phyloP scores from a whole-genome alignment of 768 basidiomycete genomes.

The Hortiboletus campestris region DNA sequence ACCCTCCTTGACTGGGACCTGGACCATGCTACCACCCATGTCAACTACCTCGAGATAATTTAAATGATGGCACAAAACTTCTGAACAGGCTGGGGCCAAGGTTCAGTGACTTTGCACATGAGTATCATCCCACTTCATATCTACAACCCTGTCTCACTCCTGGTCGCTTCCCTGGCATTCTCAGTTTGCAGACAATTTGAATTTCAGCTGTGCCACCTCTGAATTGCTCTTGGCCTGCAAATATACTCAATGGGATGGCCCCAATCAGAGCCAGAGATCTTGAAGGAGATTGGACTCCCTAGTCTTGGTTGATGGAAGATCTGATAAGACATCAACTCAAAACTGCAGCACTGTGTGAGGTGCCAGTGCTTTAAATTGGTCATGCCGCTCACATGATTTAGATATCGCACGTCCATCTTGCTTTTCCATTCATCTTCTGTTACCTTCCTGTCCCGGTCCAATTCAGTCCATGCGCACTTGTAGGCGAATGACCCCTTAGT shows the following conservation, averaged over 20 bases:
- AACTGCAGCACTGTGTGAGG: constrained; percentile 61
- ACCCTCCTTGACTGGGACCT: too few relatives aligned
- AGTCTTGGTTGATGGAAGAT: constrained; percentile 51
- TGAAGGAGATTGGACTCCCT: constrained; percentile 50
- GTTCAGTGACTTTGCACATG: constrained; percentile 72
- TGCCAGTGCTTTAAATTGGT: too few relatives aligned
- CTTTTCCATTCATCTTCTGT: constrained; percentile 39
- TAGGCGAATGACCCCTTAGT: constrained; percentile 76
- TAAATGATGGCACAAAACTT: constrained; percentile 66
- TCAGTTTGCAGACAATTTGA: constrained; percentile 37
- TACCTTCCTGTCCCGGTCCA: constrained; percentile 46
- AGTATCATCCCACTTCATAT: constrained; percentile 13
- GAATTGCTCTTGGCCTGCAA: constrained; percentile 31
- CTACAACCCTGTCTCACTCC: not conserved
- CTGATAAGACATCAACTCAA: constrained; percentile 67
- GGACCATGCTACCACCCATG: constrained; percentile 85
- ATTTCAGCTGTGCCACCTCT: constrained; percentile 63
- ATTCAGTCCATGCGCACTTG: constrained; percentile 54
- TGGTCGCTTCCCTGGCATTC: constrained; percentile 14
- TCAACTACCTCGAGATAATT: constrained; percentile 86
- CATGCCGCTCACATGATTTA: constrained; percentile 44
- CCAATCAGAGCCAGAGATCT: constrained; percentile 32
- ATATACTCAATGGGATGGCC: constrained; percentile 25
- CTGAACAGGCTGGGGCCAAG: constrained; percentile 77
- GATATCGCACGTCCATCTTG: constrained; percentile 50